Evolutionary conservation across 139 green algal genomes (phyloP).

Genomic region (Volvox africanus): DNA sequence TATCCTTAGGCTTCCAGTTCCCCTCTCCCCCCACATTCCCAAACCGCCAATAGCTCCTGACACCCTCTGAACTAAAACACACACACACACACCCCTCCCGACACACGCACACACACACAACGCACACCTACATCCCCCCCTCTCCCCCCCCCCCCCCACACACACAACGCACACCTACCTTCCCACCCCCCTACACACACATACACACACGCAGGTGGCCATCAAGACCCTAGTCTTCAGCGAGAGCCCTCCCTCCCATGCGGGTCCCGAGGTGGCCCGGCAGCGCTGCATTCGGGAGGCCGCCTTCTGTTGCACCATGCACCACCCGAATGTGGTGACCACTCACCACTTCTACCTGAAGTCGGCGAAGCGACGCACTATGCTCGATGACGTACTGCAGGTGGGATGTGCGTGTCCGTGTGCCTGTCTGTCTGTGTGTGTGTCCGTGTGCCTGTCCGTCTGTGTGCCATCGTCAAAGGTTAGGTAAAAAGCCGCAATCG

Average conservation of each 20-base stretch:
- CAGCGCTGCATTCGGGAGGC: slow-evolving; percentile 38
- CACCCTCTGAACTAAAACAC: too few relatives aligned
- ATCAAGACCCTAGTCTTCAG: slow-evolving; percentile 33
- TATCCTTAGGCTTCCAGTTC: neutral
- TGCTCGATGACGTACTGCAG: slow-evolving; percentile 33
- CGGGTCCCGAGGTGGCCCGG: neutral
- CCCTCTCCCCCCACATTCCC: neutral
- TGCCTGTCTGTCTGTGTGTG: neutral
- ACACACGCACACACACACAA: too few relatives aligned
- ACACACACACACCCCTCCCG: too few relatives aligned
- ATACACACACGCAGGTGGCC: slow-evolving; percentile 4
- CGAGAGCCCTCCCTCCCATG: neutral
- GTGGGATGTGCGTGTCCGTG: neutral
- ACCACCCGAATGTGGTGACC: slow-evolving; percentile 28
- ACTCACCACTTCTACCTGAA: slow-evolving; percentile 43
- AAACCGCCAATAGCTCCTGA: too few relatives aligned
- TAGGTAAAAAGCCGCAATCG: too few relatives aligned
- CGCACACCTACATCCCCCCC: too few relatives aligned
- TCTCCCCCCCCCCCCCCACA: too few relatives aligned
- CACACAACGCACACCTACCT: too few relatives aligned
- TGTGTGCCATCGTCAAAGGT: too few relatives aligned
- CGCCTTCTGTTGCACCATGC: slow-evolving; percentile 42
- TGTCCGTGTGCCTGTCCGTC: neutral
- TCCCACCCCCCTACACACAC: neutral
- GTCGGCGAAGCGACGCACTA: neutral